These are phyloP conservation scores for Mrakia gelida DNA, from an alignment of 768 basidiomycete genomes.

Conservation along the genomic window DNA sequence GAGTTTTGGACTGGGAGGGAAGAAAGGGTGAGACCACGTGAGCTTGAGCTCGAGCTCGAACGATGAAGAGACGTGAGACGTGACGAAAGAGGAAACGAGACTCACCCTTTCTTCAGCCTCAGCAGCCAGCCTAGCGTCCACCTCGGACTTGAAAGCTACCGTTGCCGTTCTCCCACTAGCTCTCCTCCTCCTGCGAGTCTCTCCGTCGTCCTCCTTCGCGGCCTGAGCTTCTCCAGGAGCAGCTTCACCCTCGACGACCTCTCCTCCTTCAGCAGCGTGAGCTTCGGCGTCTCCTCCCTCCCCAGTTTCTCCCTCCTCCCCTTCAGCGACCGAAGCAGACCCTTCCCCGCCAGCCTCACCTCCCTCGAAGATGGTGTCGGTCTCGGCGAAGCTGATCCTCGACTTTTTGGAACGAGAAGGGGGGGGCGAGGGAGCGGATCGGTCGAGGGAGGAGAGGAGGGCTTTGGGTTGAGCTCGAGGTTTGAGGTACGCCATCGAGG, in stretches of 20 bases:
- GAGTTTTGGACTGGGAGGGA: background rate
- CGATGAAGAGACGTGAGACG: background rate
- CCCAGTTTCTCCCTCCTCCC: background rate
- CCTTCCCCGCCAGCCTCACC: background rate
- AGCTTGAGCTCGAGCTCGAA: background rate
- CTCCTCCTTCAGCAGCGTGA: too few relatives aligned
- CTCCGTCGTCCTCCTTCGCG: background rate
- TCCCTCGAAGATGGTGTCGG: background rate
- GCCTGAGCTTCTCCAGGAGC: background rate
- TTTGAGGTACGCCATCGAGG: constrained; percentile 13
- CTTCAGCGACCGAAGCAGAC: background rate
- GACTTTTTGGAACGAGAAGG: background rate
- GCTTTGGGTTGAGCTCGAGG: constrained; percentile 13
- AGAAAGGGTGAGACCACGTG: background rate
- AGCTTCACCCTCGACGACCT: too few relatives aligned
- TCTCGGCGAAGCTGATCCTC: background rate
- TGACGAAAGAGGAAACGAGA: background rate
- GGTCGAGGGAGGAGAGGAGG: constrained; percentile 1
- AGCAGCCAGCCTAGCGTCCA: constrained; percentile 11
- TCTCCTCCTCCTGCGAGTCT: background rate
- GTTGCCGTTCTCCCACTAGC: constrained; percentile 4
- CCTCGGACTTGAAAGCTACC: constrained; percentile 7
- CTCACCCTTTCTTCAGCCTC: constrained; percentile 10
- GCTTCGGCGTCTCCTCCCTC: too few relatives aligned
- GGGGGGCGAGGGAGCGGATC: background rate